Evolutionary conservation across 1,139 yeast genomes (phyloP).

Genomic region (Geotrichum australiense): DNA sequence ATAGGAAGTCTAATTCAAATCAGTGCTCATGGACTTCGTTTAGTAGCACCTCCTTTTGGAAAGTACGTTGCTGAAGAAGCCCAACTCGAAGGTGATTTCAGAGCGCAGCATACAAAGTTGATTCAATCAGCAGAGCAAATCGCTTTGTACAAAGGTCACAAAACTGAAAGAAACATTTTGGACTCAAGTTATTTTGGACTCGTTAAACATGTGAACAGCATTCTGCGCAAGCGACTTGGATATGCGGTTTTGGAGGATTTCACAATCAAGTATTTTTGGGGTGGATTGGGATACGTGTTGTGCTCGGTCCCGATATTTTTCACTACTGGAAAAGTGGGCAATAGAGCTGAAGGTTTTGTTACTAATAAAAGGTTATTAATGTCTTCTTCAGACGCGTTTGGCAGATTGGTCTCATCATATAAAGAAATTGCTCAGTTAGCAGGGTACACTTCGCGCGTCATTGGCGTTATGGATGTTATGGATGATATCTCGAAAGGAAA

Average conservation of each 20-base stretch:
- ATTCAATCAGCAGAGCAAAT: conserved; percentile 79
- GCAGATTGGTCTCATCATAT: conserved; percentile 78
- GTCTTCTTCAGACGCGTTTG: conserved; percentile 84
- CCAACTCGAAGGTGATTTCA: conserved; percentile 75
- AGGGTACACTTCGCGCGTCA: conserved; percentile 75
- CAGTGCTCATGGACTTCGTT: conserved; percentile 64
- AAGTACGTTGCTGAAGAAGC: conserved; percentile 73
- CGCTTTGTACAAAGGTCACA: conserved; percentile 77
- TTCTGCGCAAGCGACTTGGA: conserved; percentile 74
- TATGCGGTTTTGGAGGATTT: conserved; percentile 53
- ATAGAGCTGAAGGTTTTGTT: conserved; percentile 52
- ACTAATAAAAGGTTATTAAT: conserved; percentile 83
- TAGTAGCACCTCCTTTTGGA: conserved; percentile 88
- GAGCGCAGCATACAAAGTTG: conserved; percentile 74
- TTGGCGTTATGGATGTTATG: conserved; percentile 62
- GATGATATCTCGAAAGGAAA: conserved; percentile 42
- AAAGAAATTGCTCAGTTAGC: conserved; percentile 76
- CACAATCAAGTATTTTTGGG: conserved; percentile 89
- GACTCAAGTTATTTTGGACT: conserved; percentile 78
- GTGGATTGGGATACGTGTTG: conserved; percentile 83
- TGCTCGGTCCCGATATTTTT: conserved; percentile 89
- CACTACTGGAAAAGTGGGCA: conserved; percentile 23
- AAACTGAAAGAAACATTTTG: conserved; percentile 66
- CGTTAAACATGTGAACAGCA: conserved; percentile 71
- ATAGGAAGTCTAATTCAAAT: conserved; percentile 76